Conservation (phyloP, 78 protist genomes). For the Pelomyxa schiedti region DNA sequence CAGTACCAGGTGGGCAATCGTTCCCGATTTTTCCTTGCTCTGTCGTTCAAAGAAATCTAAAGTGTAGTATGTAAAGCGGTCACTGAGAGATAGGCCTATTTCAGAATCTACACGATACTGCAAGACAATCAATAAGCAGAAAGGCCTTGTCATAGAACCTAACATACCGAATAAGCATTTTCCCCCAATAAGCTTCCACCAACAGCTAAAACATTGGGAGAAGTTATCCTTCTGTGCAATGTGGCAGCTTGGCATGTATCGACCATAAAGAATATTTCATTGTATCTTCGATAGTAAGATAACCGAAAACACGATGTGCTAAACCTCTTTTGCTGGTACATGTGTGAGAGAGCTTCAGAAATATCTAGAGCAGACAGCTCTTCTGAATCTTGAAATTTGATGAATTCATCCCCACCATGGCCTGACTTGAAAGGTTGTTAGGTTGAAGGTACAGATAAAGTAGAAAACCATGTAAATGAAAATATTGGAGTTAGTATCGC, state of each 20-base stretch:
- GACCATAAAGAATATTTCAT: slow-evolving; percentile 60
- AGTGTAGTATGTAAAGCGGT: slow-evolving; percentile 76
- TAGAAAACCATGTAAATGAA: slow-evolving; percentile 49
- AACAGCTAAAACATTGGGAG: slow-evolving; percentile 61
- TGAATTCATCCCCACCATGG: slow-evolving; percentile 94
- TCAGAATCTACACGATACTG: slow-evolving; percentile 64
- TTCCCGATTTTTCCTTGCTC: slow-evolving; percentile 15
- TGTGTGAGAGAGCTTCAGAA: slow-evolving; percentile 79
- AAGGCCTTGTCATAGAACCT: too few relatives aligned
- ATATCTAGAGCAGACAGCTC: slow-evolving; percentile 74
- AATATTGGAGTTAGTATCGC: slow-evolving; percentile 70
- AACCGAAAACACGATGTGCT: too few relatives aligned
- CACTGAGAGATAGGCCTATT: slow-evolving; percentile 68
- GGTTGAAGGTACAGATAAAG: too few relatives aligned
- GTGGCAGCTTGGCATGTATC: slow-evolving; percentile 95
- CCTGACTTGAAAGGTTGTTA: too few relatives aligned
- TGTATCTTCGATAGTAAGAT: slow-evolving; percentile 70
- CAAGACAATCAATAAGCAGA: not conserved
- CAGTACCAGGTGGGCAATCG: not conserved
- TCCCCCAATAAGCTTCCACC: slow-evolving; percentile 49
- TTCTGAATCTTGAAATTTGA: slow-evolving; percentile 91
- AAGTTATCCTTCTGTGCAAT: slow-evolving; percentile 16
- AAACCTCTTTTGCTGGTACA: slow-evolving; percentile 58
- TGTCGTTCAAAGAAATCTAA: slow-evolving; percentile 46
- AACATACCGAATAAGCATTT: slow-evolving; percentile 59